Percentiles rank a stretch among this genome's conserved stretches.
Evolutionary conservation across 305 asterid species (phyloP).

Genomic region (Andrographis paniculata): DNA sequence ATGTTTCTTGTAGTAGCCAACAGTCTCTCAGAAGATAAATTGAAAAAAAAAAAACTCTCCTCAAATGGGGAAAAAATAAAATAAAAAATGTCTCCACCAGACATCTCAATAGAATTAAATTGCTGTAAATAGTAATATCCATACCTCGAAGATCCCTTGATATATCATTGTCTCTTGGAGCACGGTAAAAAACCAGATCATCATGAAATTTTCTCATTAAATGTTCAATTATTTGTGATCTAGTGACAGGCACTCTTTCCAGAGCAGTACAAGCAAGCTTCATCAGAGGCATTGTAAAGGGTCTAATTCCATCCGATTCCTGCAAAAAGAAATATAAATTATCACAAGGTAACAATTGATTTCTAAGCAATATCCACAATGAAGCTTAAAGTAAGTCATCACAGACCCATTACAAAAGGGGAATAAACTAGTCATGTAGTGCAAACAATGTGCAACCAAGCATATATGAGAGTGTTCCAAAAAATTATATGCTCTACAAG

Average conservation of each 20-base stretch:
- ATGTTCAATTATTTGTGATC: conserved; percentile 50
- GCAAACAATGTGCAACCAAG: too few relatives aligned
- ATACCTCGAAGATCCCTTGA: conserved; percentile 56
- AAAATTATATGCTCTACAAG: too few relatives aligned
- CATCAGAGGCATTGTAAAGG: conserved; percentile 93
- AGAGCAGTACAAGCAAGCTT: conserved; percentile 85
- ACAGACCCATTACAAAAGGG: too few relatives aligned
- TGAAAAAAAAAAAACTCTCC: too few relatives aligned
- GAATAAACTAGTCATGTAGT: too few relatives aligned
- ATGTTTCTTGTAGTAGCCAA: too few relatives aligned
- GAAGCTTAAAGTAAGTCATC: neutral
- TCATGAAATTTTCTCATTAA: conserved; percentile 67
- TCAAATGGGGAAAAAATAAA: too few relatives aligned
- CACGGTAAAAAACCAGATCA: conserved; percentile 81
- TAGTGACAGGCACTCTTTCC: conserved; percentile 85
- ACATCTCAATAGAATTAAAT: too few relatives aligned
- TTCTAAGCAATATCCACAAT: conserved; percentile 3
- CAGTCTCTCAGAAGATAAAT: too few relatives aligned
- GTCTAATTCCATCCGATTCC: conserved; percentile 82
- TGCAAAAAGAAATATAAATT: conserved; percentile 26
- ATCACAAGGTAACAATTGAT: conserved; percentile 12
- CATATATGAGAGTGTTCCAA: too few relatives aligned
- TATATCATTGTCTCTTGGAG: conserved; percentile 60
- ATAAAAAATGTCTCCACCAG: too few relatives aligned
- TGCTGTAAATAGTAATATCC: conserved; percentile 3